Base-by-base conservation (phyloP, 1,139 yeast genomes). In the Hansenula lynferdii region DNA sequence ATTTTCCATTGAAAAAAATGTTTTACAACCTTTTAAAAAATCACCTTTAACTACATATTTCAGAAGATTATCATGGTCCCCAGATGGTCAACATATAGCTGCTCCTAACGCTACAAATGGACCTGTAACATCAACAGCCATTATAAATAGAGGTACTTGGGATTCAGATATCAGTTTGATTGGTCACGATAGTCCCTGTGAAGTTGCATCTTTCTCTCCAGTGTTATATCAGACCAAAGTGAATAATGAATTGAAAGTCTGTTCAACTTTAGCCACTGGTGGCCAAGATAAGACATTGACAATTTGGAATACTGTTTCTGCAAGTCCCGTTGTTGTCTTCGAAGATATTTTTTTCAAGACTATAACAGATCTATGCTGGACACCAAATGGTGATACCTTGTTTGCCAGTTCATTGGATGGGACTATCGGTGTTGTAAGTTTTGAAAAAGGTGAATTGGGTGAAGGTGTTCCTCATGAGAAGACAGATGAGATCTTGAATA, bases 91-190 rank as follows among this genome's bases (percentile, higher is more conserved):
- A 57, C 92, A 85, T 54, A 85, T 92, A 37, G 97, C 97, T 0
- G 96, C 86, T 0, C 96, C 98, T 0, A 94, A 92, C 61, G 97
- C 98, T 2, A 87, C 95, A 9, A 92, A 94, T 60, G 97, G 97
- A 0, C 97, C 97, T 0, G 94, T 92, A 1, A 79, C 96, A 1
- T 81, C 96, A 0, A 92, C 89, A 6, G 92, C 90, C 0, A 77
- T 92, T 26, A 80, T 92, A 22, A 84, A 85, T 49, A 72, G 98
- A 62, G 98, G 97, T 21, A 82, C 75, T 38, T 94, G 99, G 99
- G 90, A 83, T 35, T 72, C 89, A 10, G 95, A 86, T 45, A 73
- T 90, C 36, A 82, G 94, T 41, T 70, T 92, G 34, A 85, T 94
- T 35, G 99, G 98, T 1, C 98, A 92, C 56, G 96, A 90, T 50